Percentiles rank a stretch among this genome's conserved stretches.
Conservation (phyloP, 2,329 filamentous ascomycete species). For the Lachnum nothofagi region DNA sequence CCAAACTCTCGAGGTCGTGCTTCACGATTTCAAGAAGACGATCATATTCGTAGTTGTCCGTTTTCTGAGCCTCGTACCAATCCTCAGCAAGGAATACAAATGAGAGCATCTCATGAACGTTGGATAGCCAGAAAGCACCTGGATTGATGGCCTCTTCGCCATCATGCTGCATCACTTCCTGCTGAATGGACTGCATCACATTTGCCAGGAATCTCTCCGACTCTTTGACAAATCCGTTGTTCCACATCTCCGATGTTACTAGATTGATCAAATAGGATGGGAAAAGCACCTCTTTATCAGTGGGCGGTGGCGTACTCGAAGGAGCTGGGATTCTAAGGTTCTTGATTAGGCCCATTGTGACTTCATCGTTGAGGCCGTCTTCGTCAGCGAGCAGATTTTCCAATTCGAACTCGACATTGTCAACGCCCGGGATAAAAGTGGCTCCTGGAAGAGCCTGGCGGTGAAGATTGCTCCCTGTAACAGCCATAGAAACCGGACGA, state of each 20-base stretch:
- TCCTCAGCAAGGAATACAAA: conserved; percentile 99
- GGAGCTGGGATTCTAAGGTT: conserved; percentile 95
- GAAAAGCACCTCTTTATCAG: conserved; percentile 98
- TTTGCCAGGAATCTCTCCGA: conserved; percentile 98
- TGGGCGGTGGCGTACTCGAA: conserved; percentile 79
- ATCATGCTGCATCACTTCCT: conserved; percentile 98
- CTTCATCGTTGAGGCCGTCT: conserved; percentile 92
- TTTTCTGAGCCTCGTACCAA: conserved; percentile 99
- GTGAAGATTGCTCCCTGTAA: conserved; percentile 58
- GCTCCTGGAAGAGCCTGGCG: conserved; percentile 69
- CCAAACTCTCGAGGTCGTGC: conserved; percentile 93
- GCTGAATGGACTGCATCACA: conserved; percentile 99
- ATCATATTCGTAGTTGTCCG: conserved; percentile 98
- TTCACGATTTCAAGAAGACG: conserved; percentile 97
- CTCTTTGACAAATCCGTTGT: conserved; percentile 99
- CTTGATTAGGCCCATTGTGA: conserved; percentile 90
- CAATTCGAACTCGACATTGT: conserved; percentile 91
- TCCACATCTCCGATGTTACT: conserved; percentile 99
- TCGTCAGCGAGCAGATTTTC: conserved; percentile 92
- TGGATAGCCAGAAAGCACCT: conserved; percentile 97
- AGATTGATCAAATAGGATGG: conserved; percentile 98
- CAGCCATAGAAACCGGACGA: conserved; percentile 91
- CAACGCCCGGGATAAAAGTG: conserved; percentile 72
- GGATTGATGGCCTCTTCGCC: conserved; percentile 96
- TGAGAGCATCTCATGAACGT: conserved; percentile 98